phyloP scores from a whole-genome alignment of 2,329 filamentous ascomycete species.

The Rachicladosporium sp. region DNA sequence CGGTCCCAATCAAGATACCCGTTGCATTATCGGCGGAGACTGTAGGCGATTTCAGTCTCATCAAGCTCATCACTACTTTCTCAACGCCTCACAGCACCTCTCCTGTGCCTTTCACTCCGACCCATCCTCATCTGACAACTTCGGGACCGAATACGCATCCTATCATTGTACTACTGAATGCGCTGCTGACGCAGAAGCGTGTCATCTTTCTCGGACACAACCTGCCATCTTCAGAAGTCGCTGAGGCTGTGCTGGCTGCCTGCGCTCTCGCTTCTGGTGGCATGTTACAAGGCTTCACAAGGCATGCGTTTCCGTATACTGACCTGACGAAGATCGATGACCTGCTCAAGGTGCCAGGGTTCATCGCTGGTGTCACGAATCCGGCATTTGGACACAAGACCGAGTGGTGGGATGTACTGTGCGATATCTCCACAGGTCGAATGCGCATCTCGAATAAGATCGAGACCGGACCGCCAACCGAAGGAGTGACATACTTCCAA shows the following conservation, averaged over 20 bases:
- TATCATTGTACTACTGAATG: constrained; percentile 88
- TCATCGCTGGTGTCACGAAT: constrained; percentile 96
- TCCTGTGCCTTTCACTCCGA: constrained; percentile 62
- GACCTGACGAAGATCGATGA: constrained; percentile 97
- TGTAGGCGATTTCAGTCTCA: constrained; percentile 91
- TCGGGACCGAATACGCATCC: constrained; percentile 83
- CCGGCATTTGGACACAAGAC: constrained; percentile 89
- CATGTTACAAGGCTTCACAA: constrained; percentile 82
- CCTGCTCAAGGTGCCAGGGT: constrained; percentile 86
- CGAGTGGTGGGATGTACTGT: constrained; percentile 97
- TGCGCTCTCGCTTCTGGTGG: constrained; percentile 89
- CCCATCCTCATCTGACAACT: constrained; percentile 91
- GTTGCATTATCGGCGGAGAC: constrained; percentile 89
- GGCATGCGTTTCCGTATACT: constrained; percentile 95
- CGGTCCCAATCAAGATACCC: constrained; percentile 91
- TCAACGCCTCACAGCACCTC: constrained; percentile 69
- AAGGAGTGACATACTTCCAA: constrained; percentile 78
- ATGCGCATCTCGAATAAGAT: constrained; percentile 91
- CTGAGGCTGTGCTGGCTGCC: constrained; percentile 93
- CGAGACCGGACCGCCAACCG: constrained; percentile 66
- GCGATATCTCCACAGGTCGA: constrained; percentile 79
- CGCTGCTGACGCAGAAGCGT: constrained; percentile 87
- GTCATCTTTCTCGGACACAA: constrained; percentile 94
- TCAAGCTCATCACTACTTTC: constrained; percentile 95
- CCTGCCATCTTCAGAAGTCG: constrained; percentile 87